These are phyloP conservation scores for Dillenia suffruticosa DNA, from an alignment of 164 flowering plant genomes.

Conservation along the genomic window DNA sequence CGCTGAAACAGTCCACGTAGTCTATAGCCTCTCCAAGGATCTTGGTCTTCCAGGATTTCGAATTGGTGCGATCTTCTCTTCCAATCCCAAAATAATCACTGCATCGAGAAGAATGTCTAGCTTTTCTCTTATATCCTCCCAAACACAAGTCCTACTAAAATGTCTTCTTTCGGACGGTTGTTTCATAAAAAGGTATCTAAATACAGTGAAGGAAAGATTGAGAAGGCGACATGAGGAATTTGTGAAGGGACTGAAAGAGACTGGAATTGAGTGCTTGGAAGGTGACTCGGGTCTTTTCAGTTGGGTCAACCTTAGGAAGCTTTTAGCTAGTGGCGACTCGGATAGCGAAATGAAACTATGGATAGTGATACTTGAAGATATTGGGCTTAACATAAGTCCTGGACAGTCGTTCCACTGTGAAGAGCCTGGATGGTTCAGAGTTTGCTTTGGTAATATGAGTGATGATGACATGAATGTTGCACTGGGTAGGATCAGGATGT, in stretches of 20 bases:
- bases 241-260: slow-evolving; percentile 37
- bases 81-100: slow-evolving; percentile 46
- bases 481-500: slow-evolving; percentile 37
- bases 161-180: slow-evolving; percentile 55
- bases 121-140: slow-evolving; percentile 62
- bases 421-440: slow-evolving; percentile 84
- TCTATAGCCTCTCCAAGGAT: slow-evolving; percentile 82
- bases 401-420: slow-evolving; percentile 74
- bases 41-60: slow-evolving; percentile 74
- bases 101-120: slow-evolving; percentile 58
- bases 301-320: slow-evolving; percentile 62
- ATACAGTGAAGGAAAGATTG: slow-evolving; percentile 38
- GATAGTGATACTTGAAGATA: slow-evolving; percentile 44
- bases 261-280: slow-evolving; percentile 46
- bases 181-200: slow-evolving; percentile 42
- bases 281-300: slow-evolving; percentile 62
- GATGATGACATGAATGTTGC: slow-evolving; percentile 47
- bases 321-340: slow-evolving; percentile 42
- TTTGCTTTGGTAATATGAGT: slow-evolving; percentile 50
- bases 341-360: slow-evolving; percentile 61
- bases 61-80: slow-evolving; percentile 62
- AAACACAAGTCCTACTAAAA: slow-evolving; percentile 52
- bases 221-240: slow-evolving; percentile 31
- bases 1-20: slow-evolving; percentile 54
- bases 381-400: slow-evolving; percentile 58